A percentile compares a stretch with the other conserved stretches of the same genome.
Evolutionary conservation across 2,329 filamentous ascomycete species (phyloP).

Genomic region (Chalara sp.): DNA sequence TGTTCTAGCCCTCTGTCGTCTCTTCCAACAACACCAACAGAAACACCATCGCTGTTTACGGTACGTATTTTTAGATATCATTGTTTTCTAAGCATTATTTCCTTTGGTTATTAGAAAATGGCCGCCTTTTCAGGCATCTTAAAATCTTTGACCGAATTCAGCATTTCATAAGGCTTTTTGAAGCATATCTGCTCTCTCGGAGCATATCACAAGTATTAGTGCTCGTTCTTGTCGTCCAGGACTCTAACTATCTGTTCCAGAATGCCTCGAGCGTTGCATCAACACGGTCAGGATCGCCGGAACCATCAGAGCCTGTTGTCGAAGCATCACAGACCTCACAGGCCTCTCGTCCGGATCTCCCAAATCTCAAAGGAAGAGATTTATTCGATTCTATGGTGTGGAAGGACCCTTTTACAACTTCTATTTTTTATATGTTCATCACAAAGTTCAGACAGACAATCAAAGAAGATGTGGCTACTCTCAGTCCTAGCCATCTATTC

Average conservation of each 20-base stretch:
- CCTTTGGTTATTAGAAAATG: no score
- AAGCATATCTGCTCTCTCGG: no score
- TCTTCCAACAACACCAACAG: neutral
- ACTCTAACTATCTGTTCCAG: neutral
- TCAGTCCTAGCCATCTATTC: slow-evolving; percentile 62
- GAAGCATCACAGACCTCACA: slow-evolving; percentile 2
- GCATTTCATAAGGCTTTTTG: no score
- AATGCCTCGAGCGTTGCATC: neutral
- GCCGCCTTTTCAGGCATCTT: no score
- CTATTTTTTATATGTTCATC: slow-evolving; percentile 67
- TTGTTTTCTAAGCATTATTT: no score
- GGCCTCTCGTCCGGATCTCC: slow-evolving; percentile 30
- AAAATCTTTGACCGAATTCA: no score
- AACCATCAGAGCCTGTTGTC: slow-evolving; percentile 13
- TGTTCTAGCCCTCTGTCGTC: neutral
- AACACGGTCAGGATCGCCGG: slow-evolving; percentile 5
- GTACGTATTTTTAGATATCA: no score
- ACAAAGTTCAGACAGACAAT: slow-evolving; percentile 61
- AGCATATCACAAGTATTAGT: no score
- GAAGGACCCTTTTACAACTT: slow-evolving; percentile 60
- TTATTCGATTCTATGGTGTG: slow-evolving; percentile 67
- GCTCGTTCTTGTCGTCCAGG: neutral
- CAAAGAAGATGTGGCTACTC: slow-evolving; percentile 45
- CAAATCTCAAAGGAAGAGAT: slow-evolving; percentile 63
- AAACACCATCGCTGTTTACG: no score